Conservation (phyloP, 768 basidiomycete species). For the Wakefieldia striispora region DNA sequence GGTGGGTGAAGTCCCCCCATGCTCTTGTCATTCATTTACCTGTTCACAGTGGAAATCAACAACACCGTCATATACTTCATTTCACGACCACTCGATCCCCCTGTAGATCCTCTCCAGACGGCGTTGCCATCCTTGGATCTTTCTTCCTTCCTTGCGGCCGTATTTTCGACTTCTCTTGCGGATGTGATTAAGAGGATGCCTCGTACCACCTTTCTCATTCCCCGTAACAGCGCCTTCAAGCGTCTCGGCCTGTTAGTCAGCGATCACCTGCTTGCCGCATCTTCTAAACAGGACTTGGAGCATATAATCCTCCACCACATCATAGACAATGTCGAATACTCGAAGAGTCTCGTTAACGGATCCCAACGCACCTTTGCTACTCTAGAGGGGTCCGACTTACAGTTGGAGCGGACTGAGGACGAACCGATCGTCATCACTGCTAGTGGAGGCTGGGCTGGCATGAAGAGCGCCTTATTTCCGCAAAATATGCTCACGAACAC, state of each 20-base stretch:
- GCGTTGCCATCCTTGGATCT: conserved; percentile 81
- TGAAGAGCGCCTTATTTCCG: conserved; percentile 58
- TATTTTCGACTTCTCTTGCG: conserved; percentile 84
- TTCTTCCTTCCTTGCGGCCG: conserved; percentile 86
- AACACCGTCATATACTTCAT: conserved; percentile 88
- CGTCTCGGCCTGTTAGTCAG: conserved; percentile 82
- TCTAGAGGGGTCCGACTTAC: conserved; percentile 81
- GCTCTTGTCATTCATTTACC: conserved; percentile 4
- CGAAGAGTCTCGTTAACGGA: conserved; percentile 55
- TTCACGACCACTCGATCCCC: conserved; percentile 79
- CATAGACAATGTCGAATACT: conserved; percentile 72
- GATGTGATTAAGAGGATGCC: conserved; percentile 62
- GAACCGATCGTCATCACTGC: conserved; percentile 47
- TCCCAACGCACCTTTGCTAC: conserved; percentile 75
- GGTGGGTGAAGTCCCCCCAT: conserved; percentile 45
- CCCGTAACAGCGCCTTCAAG: conserved; percentile 86
- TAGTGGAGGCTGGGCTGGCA: conserved; percentile 77
- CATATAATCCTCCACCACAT: conserved; percentile 88
- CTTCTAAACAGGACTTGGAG: conserved; percentile 77
- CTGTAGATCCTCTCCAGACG: conserved; percentile 75
- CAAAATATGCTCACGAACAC: conserved; percentile 78
- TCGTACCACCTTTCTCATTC: conserved; percentile 80
- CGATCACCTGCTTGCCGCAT: conserved; percentile 76
- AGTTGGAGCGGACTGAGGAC: conserved; percentile 61
- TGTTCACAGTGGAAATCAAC: conserved; percentile 59